Evolutionary conservation across 208 protist genomes (phyloP).

Genomic region (Leishmania tropica): DNA sequence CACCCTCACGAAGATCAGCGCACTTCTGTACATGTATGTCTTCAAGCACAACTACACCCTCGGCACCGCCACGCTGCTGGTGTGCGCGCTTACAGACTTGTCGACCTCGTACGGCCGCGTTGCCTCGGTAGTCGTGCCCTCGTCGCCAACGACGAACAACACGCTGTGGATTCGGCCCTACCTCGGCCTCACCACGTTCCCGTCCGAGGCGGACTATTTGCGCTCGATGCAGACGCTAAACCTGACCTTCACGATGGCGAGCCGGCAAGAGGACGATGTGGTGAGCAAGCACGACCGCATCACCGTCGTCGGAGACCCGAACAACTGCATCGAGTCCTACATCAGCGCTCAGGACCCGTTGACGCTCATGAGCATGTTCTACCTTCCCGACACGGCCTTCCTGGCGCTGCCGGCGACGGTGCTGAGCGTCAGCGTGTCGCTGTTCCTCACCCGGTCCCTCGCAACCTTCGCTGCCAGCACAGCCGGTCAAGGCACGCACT

Average conservation of each 20-base stretch:
- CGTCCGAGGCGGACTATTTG: slow-evolving; percentile 41
- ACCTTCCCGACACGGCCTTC: slow-evolving; percentile 70
- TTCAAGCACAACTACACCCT: slow-evolving; percentile 85
- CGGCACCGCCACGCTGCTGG: slow-evolving; percentile 54
- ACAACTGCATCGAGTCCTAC: slow-evolving; percentile 67
- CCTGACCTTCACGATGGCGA: slow-evolving; percentile 68
- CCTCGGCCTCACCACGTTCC: slow-evolving; percentile 64
- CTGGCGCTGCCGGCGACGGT: slow-evolving; percentile 60
- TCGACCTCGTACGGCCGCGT: slow-evolving; percentile 47
- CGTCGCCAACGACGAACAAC: slow-evolving; percentile 37
- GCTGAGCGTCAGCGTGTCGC: slow-evolving; percentile 29
- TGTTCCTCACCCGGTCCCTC: slow-evolving; percentile 38
- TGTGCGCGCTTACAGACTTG: slow-evolving; percentile 68
- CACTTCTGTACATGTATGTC: slow-evolving; percentile 50
- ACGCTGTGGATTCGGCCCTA: slow-evolving; percentile 78
- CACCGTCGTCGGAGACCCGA: slow-evolving; percentile 60
- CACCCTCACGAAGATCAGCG: slow-evolving; percentile 35
- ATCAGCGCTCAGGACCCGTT: slow-evolving; percentile 47
- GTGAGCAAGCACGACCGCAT: slow-evolving; percentile 60
- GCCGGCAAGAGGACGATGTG: slow-evolving; percentile 54
- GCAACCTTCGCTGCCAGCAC: slow-evolving; percentile 51
- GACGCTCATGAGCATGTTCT: slow-evolving; percentile 55
- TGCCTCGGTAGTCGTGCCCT: slow-evolving; percentile 23
- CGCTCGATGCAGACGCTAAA: slow-evolving; percentile 70
- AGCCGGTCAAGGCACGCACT: slow-evolving; percentile 38